Conservation (phyloP, 148 eudicot genomes). For the Rhododendron williamsianum region DNA sequence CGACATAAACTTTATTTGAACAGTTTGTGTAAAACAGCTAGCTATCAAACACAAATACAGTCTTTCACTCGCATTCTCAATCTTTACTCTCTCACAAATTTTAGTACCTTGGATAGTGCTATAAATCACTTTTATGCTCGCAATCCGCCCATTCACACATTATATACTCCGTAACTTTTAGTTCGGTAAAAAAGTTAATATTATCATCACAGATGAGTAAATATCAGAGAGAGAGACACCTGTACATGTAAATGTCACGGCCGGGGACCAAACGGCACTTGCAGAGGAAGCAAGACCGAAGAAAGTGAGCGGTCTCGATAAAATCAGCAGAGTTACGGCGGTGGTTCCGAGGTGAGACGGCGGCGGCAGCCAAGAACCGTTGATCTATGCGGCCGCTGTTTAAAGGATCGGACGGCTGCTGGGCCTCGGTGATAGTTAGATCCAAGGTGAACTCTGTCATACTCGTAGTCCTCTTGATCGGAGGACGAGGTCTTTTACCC, state of each 20-base stretch:
- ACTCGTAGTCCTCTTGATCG: constrained; percentile 70
- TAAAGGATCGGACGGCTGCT: constrained; percentile 5
- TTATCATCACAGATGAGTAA: too few relatives aligned
- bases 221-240: constrained; percentile 22
- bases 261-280: constrained; percentile 46
- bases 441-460: constrained; percentile 67
- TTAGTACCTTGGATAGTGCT: neutral
- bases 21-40: too few relatives aligned
- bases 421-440: constrained; percentile 11
- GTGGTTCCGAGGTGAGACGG: constrained; percentile 18
- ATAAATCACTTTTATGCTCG: neutral
- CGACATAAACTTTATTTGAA: too few relatives aligned
- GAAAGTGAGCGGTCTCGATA: constrained; percentile 31
- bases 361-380: neutral
- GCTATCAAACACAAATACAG: neutral
- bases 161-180: neutral
- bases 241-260: constrained; percentile 75
- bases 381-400: neutral
- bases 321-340: constrained; percentile 53
- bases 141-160: too few relatives aligned
- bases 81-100: too few relatives aligned
- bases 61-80: too few relatives aligned
- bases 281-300: constrained; percentile 53
- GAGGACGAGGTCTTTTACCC: constrained; percentile 51
- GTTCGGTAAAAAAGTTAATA: too few relatives aligned